Evolutionary conservation across 202 grass and related monocot genomes (phyloP), one percentile per base, ranked within the genome.

Genomic region (Setaria viridis): DNA sequence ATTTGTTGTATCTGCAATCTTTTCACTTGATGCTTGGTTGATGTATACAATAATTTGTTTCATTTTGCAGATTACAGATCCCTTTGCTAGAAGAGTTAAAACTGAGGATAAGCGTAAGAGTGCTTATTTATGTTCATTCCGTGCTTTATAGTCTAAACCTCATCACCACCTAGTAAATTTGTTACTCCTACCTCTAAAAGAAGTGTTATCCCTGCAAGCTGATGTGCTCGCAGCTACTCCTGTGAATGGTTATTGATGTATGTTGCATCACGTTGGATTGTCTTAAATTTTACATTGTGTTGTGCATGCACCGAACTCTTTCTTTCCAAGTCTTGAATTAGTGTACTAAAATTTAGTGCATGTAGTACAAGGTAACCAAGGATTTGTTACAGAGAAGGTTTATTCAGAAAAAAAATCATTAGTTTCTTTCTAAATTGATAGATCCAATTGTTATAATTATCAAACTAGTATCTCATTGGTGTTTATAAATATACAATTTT

Each of bases 51-150:
- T 70, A 43, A 20, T 14, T 73, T 72, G 7, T 78, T 49, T 47
- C 25, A 25, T 74, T 84, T 64, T 79, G 71, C 68, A 91, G 89
- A 77, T 13, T 46, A 81, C 29, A 4, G 59, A 72, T 76, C 57
- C 78, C 11, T 80, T 65, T 47, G 45, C 15, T 6, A 81, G 75
- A 80, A 87, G 50, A 85, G 17, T 70, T 19, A 84, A 86, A 46
- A 70, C 67, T 35, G 89, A 89, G 76, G 90, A 77, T 67, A 89
- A 94, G 34, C 45, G 92, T 94, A 78, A 84, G 77, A 73, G 45
- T 60, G 7, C 57, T 90, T 48, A 62, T 48, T 80, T 47, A 21
- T 54, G 4, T 50, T 46, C 76, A 50, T 10, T 9, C 41, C 21
- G 8, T 87, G 70, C 25, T 69, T 85, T 81, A 9, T 59, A 55